A percentile compares a stretch with the other conserved stretches of the same genome.
Evolutionary conservation across 2,329 filamentous ascomycete species (phyloP).

Genomic region (Stenocarpella maydis): DNA sequence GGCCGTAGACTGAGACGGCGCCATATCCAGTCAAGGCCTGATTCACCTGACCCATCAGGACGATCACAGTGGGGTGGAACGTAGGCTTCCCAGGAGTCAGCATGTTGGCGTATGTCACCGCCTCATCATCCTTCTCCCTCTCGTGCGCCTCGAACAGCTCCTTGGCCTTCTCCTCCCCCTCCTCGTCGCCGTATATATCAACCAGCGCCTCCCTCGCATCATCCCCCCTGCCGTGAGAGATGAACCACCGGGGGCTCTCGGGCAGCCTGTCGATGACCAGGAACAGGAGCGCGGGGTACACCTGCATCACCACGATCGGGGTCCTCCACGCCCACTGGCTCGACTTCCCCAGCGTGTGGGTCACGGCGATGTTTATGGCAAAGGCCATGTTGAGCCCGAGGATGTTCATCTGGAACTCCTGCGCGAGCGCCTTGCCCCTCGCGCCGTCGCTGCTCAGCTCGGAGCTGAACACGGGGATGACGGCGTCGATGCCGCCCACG

Average conservation of each 20-base stretch:
- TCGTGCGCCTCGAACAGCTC: constrained; percentile 59
- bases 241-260: constrained; percentile 65
- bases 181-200: constrained; percentile 58
- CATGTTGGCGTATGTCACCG: constrained; percentile 65
- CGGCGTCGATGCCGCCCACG: constrained; percentile 67
- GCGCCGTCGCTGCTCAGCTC: constrained; percentile 65
- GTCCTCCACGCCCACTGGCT: constrained; percentile 69
- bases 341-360: constrained; percentile 59
- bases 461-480: constrained; percentile 67
- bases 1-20: constrained; percentile 69
- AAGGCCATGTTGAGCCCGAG: constrained; percentile 69
- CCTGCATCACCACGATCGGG: constrained; percentile 68
- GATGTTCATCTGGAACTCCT: constrained; percentile 72
- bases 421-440: constrained; percentile 64
- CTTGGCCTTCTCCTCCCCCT: constrained; percentile 41
- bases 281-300: constrained; percentile 63
- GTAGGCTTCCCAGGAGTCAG: constrained; percentile 60
- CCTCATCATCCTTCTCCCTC: constrained; percentile 53
- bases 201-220: constrained; percentile 59
- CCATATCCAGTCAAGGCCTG: constrained; percentile 66
- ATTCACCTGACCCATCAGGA: constrained; percentile 70
- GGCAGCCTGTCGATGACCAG: constrained; percentile 61
- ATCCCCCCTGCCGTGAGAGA: constrained; percentile 58
- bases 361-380: constrained; percentile 64
- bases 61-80: constrained; percentile 68